These are phyloP conservation scores for Solanum lycopersicoides DNA, from an alignment of 257 asterid species.

Conservation along the genomic window DNA sequence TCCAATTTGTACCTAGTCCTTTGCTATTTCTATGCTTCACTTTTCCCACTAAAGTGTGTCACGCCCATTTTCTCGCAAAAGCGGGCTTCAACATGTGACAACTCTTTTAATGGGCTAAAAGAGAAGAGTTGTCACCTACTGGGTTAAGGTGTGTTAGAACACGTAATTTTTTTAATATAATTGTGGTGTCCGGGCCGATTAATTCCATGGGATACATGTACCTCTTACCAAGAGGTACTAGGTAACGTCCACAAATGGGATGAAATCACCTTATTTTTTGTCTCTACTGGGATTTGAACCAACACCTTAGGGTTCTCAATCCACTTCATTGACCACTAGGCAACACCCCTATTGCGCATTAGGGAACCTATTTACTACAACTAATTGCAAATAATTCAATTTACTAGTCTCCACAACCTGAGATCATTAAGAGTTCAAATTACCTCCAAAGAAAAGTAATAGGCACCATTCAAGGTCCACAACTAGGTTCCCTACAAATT, in stretches of 20 bases:
- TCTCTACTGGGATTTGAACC: neutral
- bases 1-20: neutral
- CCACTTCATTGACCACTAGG: neutral
- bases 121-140: neutral
- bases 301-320: neutral
- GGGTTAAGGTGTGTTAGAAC: neutral
- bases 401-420: neutral
- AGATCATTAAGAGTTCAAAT: neutral
- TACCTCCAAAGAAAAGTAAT: neutral
- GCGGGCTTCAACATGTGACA: neutral
- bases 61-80: neutral
- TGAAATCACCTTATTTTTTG: neutral
- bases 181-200: neutral
- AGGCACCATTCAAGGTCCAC: neutral
- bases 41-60: neutral
- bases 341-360: neutral
- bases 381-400: neutral
- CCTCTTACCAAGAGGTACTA: neutral
- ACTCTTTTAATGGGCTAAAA: neutral
- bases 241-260: neutral
- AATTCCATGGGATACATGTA: neutral
- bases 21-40: neutral
- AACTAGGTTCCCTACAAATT: neutral
- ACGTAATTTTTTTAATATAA: neutral
- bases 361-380: neutral